Evolutionary conservation across 2,329 filamentous ascomycete species (phyloP).

Genomic region (Colletotrichum sp.): DNA sequence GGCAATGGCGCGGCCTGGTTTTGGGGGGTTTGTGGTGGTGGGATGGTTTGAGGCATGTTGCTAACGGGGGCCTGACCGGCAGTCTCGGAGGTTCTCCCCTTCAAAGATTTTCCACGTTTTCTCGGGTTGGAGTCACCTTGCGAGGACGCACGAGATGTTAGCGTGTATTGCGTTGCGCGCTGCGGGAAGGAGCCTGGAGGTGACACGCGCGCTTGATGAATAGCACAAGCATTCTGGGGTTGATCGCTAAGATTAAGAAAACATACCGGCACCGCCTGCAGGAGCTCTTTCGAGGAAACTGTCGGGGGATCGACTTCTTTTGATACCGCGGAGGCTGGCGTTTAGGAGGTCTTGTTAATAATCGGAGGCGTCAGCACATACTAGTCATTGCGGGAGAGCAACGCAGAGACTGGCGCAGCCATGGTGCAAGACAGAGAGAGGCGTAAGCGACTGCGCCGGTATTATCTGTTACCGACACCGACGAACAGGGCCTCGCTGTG

Average conservation of each 20-base stretch:
- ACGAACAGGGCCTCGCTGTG: background rate
- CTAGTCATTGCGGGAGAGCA: constrained; percentile 8
- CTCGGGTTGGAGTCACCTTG: constrained; percentile 54
- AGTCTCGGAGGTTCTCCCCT: constrained; percentile 62
- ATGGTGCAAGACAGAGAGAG: background rate
- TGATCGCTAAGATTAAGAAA: constrained; percentile 26
- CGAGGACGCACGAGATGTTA: constrained; percentile 30
- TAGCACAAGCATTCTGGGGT: constrained; percentile 6
- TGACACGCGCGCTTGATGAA: constrained; percentile 28
- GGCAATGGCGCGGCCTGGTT: constrained; percentile 52
- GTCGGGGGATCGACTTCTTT: constrained; percentile 80
- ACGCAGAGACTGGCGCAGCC: constrained; percentile 4
- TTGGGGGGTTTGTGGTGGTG: constrained; percentile 61
- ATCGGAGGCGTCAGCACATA: constrained; percentile 30
- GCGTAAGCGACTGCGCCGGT: constrained; percentile 1
- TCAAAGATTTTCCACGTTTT: constrained; percentile 69
- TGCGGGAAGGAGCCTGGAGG: constrained; percentile 35
- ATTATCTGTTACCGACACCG: background rate
- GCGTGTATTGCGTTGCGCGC: constrained; percentile 28
- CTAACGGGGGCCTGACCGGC: constrained; percentile 57
- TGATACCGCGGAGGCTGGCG: constrained; percentile 70
- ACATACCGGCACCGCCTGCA: constrained; percentile 76
- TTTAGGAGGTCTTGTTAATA: constrained; percentile 52
- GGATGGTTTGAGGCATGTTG: constrained; percentile 39
- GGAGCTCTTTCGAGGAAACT: constrained; percentile 62